Evolutionary conservation across 371 early-diverging fungal genomes (phyloP).

Genomic region (Dinochytrium kinnereticum): DNA sequence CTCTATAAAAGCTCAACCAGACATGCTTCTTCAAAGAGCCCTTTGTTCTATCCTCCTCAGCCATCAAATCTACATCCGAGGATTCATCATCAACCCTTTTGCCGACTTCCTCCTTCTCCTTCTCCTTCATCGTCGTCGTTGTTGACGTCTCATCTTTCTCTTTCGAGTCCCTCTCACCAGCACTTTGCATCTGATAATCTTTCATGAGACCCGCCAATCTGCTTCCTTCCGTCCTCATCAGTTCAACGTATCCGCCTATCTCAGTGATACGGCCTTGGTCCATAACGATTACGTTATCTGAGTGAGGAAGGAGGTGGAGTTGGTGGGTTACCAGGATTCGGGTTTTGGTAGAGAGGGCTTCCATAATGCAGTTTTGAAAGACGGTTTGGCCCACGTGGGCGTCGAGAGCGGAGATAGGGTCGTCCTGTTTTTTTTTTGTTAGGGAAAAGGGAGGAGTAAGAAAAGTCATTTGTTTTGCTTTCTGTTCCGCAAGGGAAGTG

Average conservation of each 20-base stretch:
- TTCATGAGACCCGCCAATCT: slow-evolving; percentile 10
- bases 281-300: slow-evolving; percentile 44
- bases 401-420: slow-evolving; percentile 73
- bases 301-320: slow-evolving; percentile 52
- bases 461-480: slow-evolving; percentile 10
- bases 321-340: slow-evolving; percentile 48
- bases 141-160: neutral
- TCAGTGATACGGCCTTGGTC: slow-evolving; percentile 41
- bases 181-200: slow-evolving; percentile 9
- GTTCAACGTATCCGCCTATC: slow-evolving; percentile 43
- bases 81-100: slow-evolving; percentile 5
- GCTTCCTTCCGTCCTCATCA: slow-evolving; percentile 28
- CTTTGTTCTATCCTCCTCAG: slow-evolving; percentile 15
- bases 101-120: slow-evolving; percentile 12
- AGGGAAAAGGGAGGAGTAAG: slow-evolving; percentile 59
- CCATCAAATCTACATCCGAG: slow-evolving; percentile 2
- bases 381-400: slow-evolving; percentile 25
- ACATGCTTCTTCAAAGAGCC: slow-evolving; percentile 7
- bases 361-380: slow-evolving; percentile 26
- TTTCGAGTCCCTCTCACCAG: too few species aligned
- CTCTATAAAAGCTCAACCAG: slow-evolving; percentile 15
- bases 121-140: neutral
- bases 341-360: slow-evolving; percentile 23
- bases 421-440: too few species aligned
- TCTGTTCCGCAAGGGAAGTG: too few species aligned